These are phyloP conservation scores for Phytophthora kernoviae DNA, from an alignment of 352 stramenopile genomes.

Conservation along the genomic window DNA sequence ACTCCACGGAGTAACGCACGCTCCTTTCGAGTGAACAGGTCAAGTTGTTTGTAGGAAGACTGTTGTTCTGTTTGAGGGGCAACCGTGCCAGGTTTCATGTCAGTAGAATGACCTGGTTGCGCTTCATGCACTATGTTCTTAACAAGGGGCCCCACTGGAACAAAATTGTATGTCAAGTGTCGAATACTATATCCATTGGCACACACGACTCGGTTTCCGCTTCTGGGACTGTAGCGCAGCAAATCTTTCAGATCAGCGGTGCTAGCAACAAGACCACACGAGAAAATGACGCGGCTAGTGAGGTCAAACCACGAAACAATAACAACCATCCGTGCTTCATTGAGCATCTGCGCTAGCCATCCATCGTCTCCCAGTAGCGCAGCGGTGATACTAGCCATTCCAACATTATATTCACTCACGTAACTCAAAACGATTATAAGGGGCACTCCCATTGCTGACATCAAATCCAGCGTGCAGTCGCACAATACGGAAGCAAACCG, in stretches of 20 bases:
- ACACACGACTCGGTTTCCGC: neutral
- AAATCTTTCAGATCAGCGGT: slow-evolving; percentile 27
- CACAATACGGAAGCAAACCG: slow-evolving; percentile 37
- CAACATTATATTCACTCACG: slow-evolving; percentile 20
- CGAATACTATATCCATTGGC: neutral
- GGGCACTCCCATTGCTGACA: slow-evolving; percentile 31
- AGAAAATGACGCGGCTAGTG: slow-evolving; percentile 17
- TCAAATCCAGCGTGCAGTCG: slow-evolving; percentile 35
- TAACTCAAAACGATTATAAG: slow-evolving; percentile 29
- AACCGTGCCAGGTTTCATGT: neutral
- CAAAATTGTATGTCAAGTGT: too few species aligned
- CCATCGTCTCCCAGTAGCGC: slow-evolving; percentile 36
- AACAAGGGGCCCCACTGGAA: too few species aligned
- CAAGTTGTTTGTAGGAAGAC: neutral
- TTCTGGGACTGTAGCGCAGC: neutral
- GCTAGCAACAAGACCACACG: slow-evolving; percentile 10
- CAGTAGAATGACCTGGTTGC: too few species aligned
- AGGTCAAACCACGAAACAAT: slow-evolving; percentile 27
- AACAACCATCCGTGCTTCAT: slow-evolving; percentile 28
- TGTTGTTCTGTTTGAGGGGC: neutral
- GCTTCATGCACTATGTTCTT: too few species aligned
- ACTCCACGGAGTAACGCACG: slow-evolving; percentile 1
- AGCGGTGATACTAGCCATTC: slow-evolving; percentile 16
- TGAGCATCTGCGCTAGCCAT: slow-evolving; percentile 20
- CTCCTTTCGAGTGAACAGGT: neutral